Evolutionary conservation across 441 rosid genomes (phyloP), one percentile per base, ranked within the genome.

Genomic region (Populus trichocarpa): DNA sequence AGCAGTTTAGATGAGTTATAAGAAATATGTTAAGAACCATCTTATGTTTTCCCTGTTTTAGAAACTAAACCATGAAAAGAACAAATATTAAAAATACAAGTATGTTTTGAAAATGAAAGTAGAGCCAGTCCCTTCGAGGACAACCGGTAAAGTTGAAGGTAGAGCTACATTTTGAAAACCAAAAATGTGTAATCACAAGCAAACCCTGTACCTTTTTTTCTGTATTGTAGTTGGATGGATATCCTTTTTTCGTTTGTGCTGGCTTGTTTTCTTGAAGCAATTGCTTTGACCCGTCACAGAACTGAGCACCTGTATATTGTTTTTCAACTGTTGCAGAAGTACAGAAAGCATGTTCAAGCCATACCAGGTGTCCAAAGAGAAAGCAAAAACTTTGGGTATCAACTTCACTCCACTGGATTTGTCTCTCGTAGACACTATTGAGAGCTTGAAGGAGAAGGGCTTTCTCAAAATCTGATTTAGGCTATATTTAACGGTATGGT

Each of bases 401-500:
- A 79, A 84, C 30, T 91, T 82, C 79, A 89, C 84, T 78, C 90
- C 92, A 23, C 16, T 86, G 72, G 92, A 89, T 70, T 84, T 83
- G 77, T 88, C 90, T 79, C 38, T 86, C 14, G 87, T 73, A 75
- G 94, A 90, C 40, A 90, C 90, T 1, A 84, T 91, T 32, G 83
- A 92, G 80, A 83, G 91, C 87, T 84, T 92, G 81, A 89, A 80
- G 82, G 88, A 87, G 67, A 91, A 85, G 79, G 90, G 89, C 72
- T 87, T 90, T 79, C n/a, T 88, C 12, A 46, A 66, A 30, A 28
- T 11, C 35, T 23, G 70, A 67, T 46, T 14, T 5, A 14, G 53
- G 53, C 2, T 42, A 42, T 42, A 42, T 42, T 42, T 42, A 3
- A 42, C 5, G 53, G 53, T 11, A 42, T 11, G 53, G 53, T 12